Conservation (phyloP, 177 flowering plant species). For the Tripterygium wilfordii region DNA sequence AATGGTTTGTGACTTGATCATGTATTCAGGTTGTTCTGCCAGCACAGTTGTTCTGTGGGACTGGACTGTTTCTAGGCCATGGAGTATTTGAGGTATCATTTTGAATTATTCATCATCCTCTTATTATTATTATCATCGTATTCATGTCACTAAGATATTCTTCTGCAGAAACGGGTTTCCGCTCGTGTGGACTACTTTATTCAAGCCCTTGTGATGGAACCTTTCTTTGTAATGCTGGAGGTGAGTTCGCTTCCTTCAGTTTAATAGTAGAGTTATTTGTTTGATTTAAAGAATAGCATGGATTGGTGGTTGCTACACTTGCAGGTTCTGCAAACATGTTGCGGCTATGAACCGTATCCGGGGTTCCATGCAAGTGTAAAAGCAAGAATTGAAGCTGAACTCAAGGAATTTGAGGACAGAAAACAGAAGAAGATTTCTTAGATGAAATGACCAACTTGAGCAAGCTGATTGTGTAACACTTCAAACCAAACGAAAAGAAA, state of each 20-base stretch:
- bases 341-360: slow-evolving; percentile 50
- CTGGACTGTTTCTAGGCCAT: slow-evolving; percentile 85
- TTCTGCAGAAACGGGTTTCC: slow-evolving; percentile 77
- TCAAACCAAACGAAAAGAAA: too few species aligned
- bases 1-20: background rate
- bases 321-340: slow-evolving; percentile 36
- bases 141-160: background rate
- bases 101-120: background rate
- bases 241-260: background rate
- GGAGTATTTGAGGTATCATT: slow-evolving; percentile 80
- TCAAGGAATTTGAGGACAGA: slow-evolving; percentile 27
- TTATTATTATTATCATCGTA: background rate
- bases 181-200: slow-evolving; percentile 81
- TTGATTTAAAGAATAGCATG: background rate
- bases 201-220: slow-evolving; percentile 94
- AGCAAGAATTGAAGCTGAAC: slow-evolving; percentile 24
- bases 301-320: background rate
- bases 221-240: slow-evolving; percentile 61
- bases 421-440: slow-evolving; percentile 36
- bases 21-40: slow-evolving; percentile 62
- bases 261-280: background rate
- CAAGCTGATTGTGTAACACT: too few species aligned
- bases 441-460: too few species aligned
- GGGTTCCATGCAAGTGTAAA: slow-evolving; percentile 33
- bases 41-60: slow-evolving; percentile 77